Evolutionary conservation across 495 filamentous ascomycete species (phyloP), one percentile per base, ranked within the genome.

Genomic region (Podospora comata): DNA sequence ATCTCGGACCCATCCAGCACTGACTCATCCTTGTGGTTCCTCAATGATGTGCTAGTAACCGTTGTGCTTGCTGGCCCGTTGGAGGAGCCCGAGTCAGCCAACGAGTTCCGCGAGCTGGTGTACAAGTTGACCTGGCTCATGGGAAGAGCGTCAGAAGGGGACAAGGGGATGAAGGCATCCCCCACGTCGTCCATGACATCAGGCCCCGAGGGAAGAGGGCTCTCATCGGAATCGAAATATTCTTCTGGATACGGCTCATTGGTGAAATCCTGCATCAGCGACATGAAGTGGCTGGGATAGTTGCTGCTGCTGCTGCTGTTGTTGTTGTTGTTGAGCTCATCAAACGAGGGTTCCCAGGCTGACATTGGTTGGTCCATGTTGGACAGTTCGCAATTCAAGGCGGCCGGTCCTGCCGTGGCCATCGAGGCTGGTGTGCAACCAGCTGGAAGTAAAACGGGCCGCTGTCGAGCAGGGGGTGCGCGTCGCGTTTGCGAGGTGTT

Each of bases 1-100:
- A 60, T 32, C 28, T 28, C 59, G 23, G 23, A 2, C 26, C 26
- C 59, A 9, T 16, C 18, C 15, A 44, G 60, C 26, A 18, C 82
- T 48, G 39, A 11, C 3, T 11, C 59, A 27, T 26, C 59, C 16
- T 26, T 26, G 23, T 23, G 16, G 6, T 18, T 30, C n/a, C 26
- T 30, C 13, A 32, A 23, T 28, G 59, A 28, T 18, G 30, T 26
- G 23, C 59, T 28, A 30, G 59, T 61, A 9, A 30, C 27, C 23
- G 59, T 30, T 23, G 59, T 61, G 59, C 59, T 61, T 30, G 13
- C 9, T 30, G 26, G 26, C 4, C 59, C 59, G 16, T 61, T 30
- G 59, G 59, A 61, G 13, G 59, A 61, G 6, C 59, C 59, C 23
- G 59, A 61, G 59, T 61, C 59, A 5, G 30, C 26, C 20, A 61